phyloP scores from a whole-genome alignment of 257 asterid species.

The Solanum medicagineum region DNA sequence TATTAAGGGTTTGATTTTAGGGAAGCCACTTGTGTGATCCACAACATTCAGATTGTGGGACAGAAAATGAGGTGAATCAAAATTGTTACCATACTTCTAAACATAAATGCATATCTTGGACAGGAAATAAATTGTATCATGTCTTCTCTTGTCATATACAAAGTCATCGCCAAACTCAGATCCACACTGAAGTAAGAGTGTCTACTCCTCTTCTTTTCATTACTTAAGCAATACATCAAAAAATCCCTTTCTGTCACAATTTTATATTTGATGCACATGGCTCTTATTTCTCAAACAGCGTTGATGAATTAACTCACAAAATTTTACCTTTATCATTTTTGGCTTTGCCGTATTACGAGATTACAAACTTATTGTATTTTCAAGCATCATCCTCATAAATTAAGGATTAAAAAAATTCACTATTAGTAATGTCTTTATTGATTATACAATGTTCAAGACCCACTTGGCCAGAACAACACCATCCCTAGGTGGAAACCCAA shows the following conservation, averaged over 20 bases:
- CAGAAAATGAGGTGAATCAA: neutral
- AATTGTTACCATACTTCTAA: neutral
- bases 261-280: neutral
- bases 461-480: neutral
- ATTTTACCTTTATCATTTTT: neutral
- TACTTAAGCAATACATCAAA: neutral
- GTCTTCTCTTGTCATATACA: neutral
- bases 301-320: neutral
- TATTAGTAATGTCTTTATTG: neutral
- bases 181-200: neutral
- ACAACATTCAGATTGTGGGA: neutral
- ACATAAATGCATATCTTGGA: neutral
- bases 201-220: neutral
- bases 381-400: neutral
- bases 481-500: neutral
- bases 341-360: neutral
- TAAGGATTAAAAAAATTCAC: neutral
- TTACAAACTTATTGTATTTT: neutral
- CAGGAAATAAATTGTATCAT: neutral
- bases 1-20: neutral
- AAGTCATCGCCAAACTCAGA: neutral
- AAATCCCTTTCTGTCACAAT: neutral
- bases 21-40: neutral
- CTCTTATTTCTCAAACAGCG: neutral
- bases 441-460: neutral